Evolutionary conservation across 1,284 basidiomycete genomes (phyloP).

Genomic region (Coniferiporia sulphurascens): DNA sequence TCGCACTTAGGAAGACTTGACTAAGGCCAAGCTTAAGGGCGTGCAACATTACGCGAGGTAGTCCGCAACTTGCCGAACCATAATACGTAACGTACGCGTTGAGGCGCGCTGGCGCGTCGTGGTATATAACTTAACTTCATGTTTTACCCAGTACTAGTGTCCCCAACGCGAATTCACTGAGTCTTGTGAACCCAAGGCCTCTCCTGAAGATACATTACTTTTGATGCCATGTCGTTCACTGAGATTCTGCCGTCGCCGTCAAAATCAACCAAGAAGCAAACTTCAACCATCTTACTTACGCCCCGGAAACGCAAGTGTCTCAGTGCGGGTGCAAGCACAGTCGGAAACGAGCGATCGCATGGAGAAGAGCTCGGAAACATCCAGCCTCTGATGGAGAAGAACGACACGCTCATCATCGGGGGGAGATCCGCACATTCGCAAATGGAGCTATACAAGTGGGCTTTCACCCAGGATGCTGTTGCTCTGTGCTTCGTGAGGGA

Average conservation of each 20-base stretch:
- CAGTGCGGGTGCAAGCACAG: slow-evolving; percentile 1
- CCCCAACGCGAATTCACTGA: no score
- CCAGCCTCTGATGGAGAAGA: neutral
- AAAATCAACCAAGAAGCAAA: neutral
- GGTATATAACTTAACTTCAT: no score
- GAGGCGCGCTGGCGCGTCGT: no score
- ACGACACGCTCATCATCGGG: neutral
- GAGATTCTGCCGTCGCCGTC: neutral
- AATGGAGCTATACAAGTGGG: slow-evolving; percentile 50
- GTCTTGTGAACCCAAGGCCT: no score
- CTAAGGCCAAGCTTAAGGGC: no score
- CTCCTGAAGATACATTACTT: neutral
- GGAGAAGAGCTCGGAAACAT: neutral
- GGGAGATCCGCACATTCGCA: neutral
- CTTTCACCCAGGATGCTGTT: slow-evolving; percentile 50
- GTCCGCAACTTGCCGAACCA: no score
- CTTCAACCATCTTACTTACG: slow-evolving; percentile 3
- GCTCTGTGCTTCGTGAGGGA: slow-evolving; percentile 61
- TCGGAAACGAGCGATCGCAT: neutral
- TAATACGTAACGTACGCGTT: no score
- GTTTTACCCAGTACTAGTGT: no score
- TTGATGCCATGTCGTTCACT: neutral
- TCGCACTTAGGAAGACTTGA: no score
- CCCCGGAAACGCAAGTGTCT: slow-evolving; percentile 5
- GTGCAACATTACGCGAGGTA: no score